Conservation (phyloP, 805 yeast genomes). For the Cyberlindnera xylosilytica region DNA sequence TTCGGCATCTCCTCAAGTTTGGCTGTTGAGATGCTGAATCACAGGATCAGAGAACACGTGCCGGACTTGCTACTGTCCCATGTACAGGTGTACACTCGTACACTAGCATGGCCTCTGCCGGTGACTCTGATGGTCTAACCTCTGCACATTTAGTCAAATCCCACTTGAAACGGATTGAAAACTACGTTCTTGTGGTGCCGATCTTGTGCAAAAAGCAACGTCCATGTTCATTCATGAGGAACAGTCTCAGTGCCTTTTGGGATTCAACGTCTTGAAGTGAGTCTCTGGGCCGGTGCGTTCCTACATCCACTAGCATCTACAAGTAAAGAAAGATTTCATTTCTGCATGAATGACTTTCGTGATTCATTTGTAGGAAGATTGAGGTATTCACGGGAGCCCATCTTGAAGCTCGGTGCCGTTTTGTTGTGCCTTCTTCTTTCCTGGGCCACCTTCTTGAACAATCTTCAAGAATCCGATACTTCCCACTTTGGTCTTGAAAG, state of each 20-base stretch:
- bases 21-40: too few relatives aligned
- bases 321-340: not conserved
- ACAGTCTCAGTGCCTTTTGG: slow-evolving; percentile 30
- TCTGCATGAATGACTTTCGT: too few relatives aligned
- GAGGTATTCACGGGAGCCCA: not conserved
- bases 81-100: not conserved
- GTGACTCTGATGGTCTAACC: not conserved
- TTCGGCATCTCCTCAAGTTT: not conserved
- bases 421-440: not conserved
- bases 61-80: not conserved
- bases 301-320: slow-evolving; percentile 16
- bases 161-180: slow-evolving; percentile 31
- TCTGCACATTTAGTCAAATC: slow-evolving; percentile 43
- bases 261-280: not conserved
- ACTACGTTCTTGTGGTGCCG: slow-evolving; percentile 41
- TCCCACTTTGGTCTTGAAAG: slow-evolving; percentile 2
- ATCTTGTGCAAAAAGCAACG: slow-evolving; percentile 38
- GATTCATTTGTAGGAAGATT: too few relatives aligned
- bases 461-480: slow-evolving; percentile 13
- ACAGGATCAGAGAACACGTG: too few relatives aligned
- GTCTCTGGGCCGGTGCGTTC: slow-evolving; percentile 27
- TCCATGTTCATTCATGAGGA: slow-evolving; percentile 14
- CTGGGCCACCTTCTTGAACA: slow-evolving; percentile 4
- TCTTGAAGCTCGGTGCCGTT: not conserved
- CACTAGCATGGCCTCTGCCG: not conserved